phyloP scores from a whole-genome alignment of 2,329 filamentous ascomycete species.

The Ceratocystis eucalypticola region DNA sequence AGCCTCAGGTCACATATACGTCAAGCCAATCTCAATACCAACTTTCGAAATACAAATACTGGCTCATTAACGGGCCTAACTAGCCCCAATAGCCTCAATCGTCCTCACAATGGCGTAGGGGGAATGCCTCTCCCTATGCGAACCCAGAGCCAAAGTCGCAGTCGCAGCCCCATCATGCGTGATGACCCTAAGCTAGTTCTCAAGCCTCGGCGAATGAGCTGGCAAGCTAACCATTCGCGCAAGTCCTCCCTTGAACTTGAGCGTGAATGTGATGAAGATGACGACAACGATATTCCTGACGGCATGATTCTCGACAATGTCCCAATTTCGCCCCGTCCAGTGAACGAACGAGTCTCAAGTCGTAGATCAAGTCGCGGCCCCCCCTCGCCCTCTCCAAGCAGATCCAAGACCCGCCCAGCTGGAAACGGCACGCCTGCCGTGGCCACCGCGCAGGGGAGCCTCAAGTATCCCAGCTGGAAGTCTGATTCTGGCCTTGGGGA shows the following conservation, averaged over 20 bases:
- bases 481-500: constrained; percentile 31
- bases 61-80: constrained; percentile 26
- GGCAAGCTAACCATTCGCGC: constrained; percentile 51
- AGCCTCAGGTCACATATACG: constrained; percentile 35
- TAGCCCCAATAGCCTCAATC: constrained; percentile 8
- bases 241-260: constrained; percentile 61
- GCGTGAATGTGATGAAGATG: constrained; percentile 61
- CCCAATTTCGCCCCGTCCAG: constrained; percentile 60
- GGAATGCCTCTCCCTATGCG: constrained; percentile 17
- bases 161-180: constrained; percentile 38
- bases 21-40: constrained; percentile 32
- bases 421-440: constrained; percentile 52
- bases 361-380: constrained; percentile 15
- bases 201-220: constrained; percentile 48
- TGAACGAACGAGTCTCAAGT: constrained; percentile 33
- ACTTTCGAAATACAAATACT: constrained; percentile 39
- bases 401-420: constrained; percentile 37
- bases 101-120: constrained; percentile 14
- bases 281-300: constrained; percentile 64
- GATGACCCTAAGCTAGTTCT: constrained; percentile 30
- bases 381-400: constrained; percentile 16
- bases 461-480: constrained; percentile 44
- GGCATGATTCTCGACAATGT: constrained; percentile 70
- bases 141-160: constrained; percentile 27
- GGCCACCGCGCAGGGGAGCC: constrained; percentile 44